phyloP scores from a whole-genome alignment of 2,329 filamentous ascomycete genomes.

The Hawksworthiomyces lignivorus region DNA sequence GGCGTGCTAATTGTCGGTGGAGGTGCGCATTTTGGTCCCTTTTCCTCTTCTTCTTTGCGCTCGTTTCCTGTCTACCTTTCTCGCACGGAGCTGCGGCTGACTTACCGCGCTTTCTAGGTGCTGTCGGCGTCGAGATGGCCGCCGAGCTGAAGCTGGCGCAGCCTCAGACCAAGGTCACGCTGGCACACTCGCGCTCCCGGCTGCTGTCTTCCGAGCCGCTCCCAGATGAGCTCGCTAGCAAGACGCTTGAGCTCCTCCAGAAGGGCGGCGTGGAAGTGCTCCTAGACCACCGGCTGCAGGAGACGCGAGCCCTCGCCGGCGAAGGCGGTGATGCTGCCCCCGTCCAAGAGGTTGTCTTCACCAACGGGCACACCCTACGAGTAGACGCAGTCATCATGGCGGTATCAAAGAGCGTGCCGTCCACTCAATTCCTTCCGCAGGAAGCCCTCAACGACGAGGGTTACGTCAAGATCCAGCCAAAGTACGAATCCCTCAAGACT shows the following conservation, averaged over 20 bases:
- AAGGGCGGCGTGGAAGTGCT: constrained; percentile 59
- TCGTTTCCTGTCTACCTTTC: background rate
- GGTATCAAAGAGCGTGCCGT: constrained; percentile 54
- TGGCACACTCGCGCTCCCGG: constrained; percentile 64
- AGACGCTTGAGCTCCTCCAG: constrained; percentile 47
- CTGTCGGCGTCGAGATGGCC: constrained; percentile 76
- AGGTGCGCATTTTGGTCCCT: constrained; percentile 27
- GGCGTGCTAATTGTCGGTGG: constrained; percentile 69
- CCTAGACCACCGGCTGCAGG: constrained; percentile 50
- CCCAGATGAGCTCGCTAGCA: constrained; percentile 60
- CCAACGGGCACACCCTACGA: constrained; percentile 49
- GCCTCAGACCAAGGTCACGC: constrained; percentile 58
- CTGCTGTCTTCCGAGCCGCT: constrained; percentile 68
- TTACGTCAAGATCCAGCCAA: constrained; percentile 54
- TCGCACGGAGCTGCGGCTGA: no score
- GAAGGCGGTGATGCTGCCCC: constrained; percentile 13
- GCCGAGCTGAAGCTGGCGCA: constrained; percentile 65
- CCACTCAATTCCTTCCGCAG: constrained; percentile 54
- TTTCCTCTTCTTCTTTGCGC: background rate
- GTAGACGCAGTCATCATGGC: constrained; percentile 64
- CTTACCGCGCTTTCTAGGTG: constrained; percentile 35
- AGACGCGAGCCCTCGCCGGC: constrained; percentile 36
- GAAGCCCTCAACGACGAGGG: constrained; percentile 55
- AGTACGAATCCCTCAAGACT: no score
- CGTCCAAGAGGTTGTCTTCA: constrained; percentile 42